Evolutionary conservation across 1,284 basidiomycete genomes (phyloP).

Genomic region (Naganishia cerealis): DNA sequence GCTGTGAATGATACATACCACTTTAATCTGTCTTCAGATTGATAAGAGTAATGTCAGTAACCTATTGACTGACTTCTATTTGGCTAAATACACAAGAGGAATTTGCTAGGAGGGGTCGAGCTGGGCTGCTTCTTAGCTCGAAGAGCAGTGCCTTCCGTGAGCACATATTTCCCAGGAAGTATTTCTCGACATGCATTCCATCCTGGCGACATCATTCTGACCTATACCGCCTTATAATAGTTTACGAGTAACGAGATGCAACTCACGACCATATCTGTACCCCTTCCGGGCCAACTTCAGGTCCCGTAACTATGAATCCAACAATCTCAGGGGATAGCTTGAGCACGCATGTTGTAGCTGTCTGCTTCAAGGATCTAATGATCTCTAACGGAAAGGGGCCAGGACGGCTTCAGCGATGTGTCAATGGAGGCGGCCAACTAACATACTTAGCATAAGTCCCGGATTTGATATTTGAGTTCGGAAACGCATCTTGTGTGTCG

Average conservation of each 20-base stretch:
- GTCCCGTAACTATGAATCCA: conserved; percentile 71
- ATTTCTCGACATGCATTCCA: too few species aligned
- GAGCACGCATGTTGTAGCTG: conserved; percentile 79
- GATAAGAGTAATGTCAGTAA: background rate
- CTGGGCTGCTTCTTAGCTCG: too few species aligned
- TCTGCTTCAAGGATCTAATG: conserved; percentile 72
- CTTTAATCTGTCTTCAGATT: conserved; percentile 50
- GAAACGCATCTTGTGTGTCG: conserved; percentile 61
- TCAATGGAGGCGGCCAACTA: background rate
- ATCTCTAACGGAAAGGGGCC: conserved; percentile 59
- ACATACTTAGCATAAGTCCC: conserved; percentile 62
- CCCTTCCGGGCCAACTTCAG: conserved; percentile 74
- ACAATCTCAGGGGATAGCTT: conserved; percentile 73
- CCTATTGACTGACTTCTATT: background rate
- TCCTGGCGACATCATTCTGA: too few species aligned
- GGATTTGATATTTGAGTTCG: conserved; percentile 65
- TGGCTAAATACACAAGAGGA: too few species aligned
- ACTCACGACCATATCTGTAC: conserved; percentile 89
- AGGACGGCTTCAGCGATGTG: background rate
- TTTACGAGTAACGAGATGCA: background rate
- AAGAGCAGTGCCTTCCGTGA: too few species aligned
- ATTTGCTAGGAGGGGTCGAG: too few species aligned
- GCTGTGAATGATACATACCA: conserved; percentile 41
- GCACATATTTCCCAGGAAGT: too few species aligned
- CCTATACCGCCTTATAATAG: background rate